These are phyloP conservation scores for Suhomyces terraborum DNA, from an alignment of 1,139 yeast genomes.

Conservation along the genomic window DNA sequence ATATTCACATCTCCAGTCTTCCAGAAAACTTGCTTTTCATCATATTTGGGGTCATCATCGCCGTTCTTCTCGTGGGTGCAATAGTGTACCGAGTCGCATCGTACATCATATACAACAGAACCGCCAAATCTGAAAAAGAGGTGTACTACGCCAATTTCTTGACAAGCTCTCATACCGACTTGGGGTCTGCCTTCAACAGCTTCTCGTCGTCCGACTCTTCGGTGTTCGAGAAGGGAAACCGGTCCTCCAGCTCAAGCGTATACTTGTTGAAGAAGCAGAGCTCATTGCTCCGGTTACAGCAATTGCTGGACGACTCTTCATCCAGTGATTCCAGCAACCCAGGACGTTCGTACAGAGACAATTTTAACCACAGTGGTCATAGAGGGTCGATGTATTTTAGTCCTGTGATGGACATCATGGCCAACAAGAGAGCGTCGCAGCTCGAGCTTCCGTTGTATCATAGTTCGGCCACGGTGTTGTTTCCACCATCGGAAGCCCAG, in stretches of 20 bases:
- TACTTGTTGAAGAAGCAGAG: conserved; percentile 14
- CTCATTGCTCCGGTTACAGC: conserved; percentile 12
- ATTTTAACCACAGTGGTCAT: conserved; percentile 17
- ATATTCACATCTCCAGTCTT: conserved; percentile 25
- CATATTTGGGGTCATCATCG: conserved; percentile 41
- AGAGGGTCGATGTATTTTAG: conserved; percentile 32
- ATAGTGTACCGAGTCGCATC: conserved; percentile 27
- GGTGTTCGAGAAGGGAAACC: conserved; percentile 24
- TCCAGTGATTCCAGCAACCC: conserved; percentile 17
- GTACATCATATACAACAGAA: conserved; percentile 26
- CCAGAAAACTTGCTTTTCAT: conserved; percentile 48
- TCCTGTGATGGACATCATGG: conserved; percentile 31
- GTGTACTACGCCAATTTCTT: conserved; percentile 24
- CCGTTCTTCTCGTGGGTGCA: conserved; percentile 26
- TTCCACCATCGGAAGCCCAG: background rate
- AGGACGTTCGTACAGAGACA: conserved; percentile 22
- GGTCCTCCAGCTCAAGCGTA: conserved; percentile 14
- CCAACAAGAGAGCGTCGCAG: conserved; percentile 16
- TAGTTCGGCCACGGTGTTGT: conserved; percentile 7
- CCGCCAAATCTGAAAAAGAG: conserved; percentile 44
- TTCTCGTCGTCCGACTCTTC: conserved; percentile 34
- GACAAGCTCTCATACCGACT: conserved; percentile 5
- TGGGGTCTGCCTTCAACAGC: conserved; percentile 10
- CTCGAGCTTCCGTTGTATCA: conserved; percentile 27
- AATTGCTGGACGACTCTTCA: conserved; percentile 10